These are phyloP conservation scores for Platanthera zijinensis DNA, from an alignment of 106 monocot species.

Conservation along the genomic window DNA sequence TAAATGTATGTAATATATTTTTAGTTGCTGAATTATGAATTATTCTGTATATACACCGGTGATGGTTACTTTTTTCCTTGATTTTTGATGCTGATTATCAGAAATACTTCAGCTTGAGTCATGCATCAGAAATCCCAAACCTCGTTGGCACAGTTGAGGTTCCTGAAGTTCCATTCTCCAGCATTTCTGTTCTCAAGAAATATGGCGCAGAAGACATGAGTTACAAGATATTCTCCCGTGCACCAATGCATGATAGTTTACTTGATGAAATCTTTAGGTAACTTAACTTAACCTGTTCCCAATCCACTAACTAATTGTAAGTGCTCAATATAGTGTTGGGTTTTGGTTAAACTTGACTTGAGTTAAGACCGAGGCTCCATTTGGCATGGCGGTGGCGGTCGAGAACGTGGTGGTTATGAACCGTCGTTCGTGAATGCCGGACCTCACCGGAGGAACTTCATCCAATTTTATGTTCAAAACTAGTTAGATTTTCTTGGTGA, in stretches of 20 bases:
- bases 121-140: slow-evolving; percentile 67
- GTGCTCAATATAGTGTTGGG: background rate
- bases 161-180: slow-evolving; percentile 72
- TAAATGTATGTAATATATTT: background rate
- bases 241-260: slow-evolving; percentile 34
- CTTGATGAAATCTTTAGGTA: slow-evolving; percentile 83
- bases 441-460: no score
- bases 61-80: background rate
- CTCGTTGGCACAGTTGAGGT: slow-evolving; percentile 77
- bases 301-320: background rate
- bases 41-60: background rate
- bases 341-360: no score
- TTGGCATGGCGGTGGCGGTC: no score
- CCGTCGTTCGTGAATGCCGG: no score
- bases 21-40: background rate
- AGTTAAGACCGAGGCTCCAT: no score
- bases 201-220: slow-evolving; percentile 56
- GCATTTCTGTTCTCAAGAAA: slow-evolving; percentile 60
- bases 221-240: slow-evolving; percentile 88
- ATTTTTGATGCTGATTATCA: slow-evolving; percentile 16
- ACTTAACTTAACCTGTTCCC: background rate
- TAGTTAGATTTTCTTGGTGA: no score
- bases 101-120: slow-evolving; percentile 73
- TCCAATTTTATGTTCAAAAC: no score
- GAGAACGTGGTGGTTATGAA: no score